Evolutionary conservation across 2,329 filamentous ascomycete species (phyloP).

Genomic region (Beauveria sp.): DNA sequence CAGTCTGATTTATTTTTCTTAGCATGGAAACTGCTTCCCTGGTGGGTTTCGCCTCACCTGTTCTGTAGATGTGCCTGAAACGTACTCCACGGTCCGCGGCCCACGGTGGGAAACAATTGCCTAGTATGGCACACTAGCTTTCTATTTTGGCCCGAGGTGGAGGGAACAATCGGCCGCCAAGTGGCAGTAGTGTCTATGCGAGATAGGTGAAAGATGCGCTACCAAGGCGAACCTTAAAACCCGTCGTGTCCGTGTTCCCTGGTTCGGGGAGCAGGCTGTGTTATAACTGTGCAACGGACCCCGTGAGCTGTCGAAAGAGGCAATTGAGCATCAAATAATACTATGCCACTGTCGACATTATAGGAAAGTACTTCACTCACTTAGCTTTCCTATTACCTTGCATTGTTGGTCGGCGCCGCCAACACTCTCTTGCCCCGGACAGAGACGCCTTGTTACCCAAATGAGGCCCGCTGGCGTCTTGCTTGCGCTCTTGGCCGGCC

Average conservation of each 20-base stretch:
- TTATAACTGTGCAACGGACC: neutral
- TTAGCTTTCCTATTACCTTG: neutral
- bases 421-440: neutral
- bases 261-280: neutral
- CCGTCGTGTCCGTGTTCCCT: neutral
- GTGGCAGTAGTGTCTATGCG: neutral
- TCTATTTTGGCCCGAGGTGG: neutral
- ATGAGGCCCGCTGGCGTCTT: neutral
- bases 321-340: neutral
- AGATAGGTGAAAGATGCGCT: neutral
- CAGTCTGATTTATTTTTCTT: neutral
- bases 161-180: neutral
- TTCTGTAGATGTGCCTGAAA: constrained; percentile 5
- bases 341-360: neutral
- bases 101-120: neutral
- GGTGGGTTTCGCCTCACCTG: neutral
- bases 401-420: neutral
- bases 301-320: neutral
- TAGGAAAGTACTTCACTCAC: neutral
- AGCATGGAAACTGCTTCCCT: neutral
- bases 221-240: neutral
- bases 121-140: neutral
- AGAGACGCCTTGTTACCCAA: neutral
- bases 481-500: neutral
- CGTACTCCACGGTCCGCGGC: neutral